Percentiles rank a stretch among this genome's conserved stretches.
Evolutionary conservation across 2,329 filamentous ascomycete genomes (phyloP).

Genomic region (Bipolaris victoriae): DNA sequence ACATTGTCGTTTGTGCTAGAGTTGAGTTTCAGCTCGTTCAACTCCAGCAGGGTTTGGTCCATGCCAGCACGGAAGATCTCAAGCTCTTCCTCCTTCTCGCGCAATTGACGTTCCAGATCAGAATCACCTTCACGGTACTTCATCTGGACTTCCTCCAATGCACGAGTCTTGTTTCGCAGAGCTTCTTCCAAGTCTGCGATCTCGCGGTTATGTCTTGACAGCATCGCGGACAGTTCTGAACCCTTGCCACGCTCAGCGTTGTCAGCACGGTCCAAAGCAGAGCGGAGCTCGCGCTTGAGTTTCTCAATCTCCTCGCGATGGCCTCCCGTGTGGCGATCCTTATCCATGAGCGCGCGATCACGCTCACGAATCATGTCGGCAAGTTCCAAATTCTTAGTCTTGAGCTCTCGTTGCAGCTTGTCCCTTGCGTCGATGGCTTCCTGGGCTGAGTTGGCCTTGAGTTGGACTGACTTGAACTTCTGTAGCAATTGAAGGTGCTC

Average conservation of each 20-base stretch:
- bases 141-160: conserved; percentile 81
- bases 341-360: conserved; percentile 90
- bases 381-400: conserved; percentile 98
- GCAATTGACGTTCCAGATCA: conserved; percentile 82
- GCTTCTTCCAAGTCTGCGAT: conserved; percentile 96
- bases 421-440: conserved; percentile 95
- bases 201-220: conserved; percentile 95
- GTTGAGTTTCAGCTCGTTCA: conserved; percentile 78
- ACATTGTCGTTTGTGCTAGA: conserved; percentile 73
- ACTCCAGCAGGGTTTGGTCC: conserved; percentile 91
- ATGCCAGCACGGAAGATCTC: conserved; percentile 98
- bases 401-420: conserved; percentile 95
- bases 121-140: conserved; percentile 80
- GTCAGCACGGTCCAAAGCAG: conserved; percentile 90
- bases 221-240: conserved; percentile 90
- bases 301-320: conserved; percentile 96
- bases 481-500: conserved; percentile 94
- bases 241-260: conserved; percentile 93
- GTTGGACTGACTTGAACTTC: conserved; percentile 93
- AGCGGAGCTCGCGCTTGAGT: conserved; percentile 87
- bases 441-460: conserved; percentile 95
- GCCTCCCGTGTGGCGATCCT: conserved; percentile 82
- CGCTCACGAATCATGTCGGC: conserved; percentile 98
- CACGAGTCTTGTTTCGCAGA: conserved; percentile 81
- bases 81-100: conserved; percentile 96